phyloP scores from a whole-genome alignment of 202 grass and related monocot species.

The Tripidium arundinaceum region DNA sequence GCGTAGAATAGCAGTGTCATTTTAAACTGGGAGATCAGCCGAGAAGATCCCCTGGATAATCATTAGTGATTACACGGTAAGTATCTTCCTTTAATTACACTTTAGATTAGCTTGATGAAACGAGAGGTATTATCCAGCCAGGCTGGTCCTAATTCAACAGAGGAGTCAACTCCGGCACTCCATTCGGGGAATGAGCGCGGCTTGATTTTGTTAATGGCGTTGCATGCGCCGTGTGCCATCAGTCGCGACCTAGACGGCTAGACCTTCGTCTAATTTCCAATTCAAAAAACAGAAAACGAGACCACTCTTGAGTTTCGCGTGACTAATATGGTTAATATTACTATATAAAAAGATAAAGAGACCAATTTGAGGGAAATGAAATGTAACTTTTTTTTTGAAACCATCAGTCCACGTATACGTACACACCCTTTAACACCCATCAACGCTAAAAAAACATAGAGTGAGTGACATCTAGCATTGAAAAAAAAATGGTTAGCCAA shows the following conservation, averaged over 20 bases:
- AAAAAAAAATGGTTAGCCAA: no score
- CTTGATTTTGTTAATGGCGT: background rate
- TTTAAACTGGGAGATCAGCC: background rate
- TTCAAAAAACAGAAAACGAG: background rate
- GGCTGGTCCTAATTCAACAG: background rate
- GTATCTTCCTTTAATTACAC: background rate
- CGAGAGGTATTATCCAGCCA: background rate
- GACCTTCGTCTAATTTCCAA: background rate
- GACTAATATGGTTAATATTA: background rate
- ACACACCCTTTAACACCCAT: no score
- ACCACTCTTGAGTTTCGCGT: background rate
- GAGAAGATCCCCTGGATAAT: background rate
- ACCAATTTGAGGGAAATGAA: background rate
- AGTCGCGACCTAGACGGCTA: constrained; percentile 5
- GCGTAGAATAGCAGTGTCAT: background rate
- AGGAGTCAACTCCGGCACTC: constrained; percentile 13
- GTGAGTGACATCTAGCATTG: no score
- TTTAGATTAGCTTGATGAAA: background rate
- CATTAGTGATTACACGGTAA: background rate
- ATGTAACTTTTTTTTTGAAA: no score
- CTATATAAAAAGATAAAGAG: background rate
- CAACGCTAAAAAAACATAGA: no score
- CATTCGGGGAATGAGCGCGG: background rate
- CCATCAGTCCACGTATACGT: no score
- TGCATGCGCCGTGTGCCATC: constrained; percentile 2